Evolutionary conservation across 2,329 filamentous ascomycete species (phyloP).

Genomic region (Hymenoscyphus linearis): DNA sequence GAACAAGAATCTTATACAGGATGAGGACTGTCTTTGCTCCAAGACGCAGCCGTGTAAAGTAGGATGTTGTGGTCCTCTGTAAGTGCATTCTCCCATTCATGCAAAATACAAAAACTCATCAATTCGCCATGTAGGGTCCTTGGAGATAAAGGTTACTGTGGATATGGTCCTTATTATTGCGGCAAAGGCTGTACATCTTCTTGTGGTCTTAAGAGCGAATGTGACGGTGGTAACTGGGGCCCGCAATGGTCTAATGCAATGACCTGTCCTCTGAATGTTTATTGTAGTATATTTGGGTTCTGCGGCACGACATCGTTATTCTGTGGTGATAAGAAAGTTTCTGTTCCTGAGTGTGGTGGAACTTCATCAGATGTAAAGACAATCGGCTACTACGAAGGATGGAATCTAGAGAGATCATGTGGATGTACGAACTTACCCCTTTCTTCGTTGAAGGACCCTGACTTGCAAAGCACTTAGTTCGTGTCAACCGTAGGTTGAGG

Average conservation of each 20-base stretch:
- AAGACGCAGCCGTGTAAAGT: neutral
- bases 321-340: neutral
- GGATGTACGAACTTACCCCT: conserved; percentile 19
- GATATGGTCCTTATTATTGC: neutral
- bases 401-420: conserved; percentile 15
- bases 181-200: neutral
- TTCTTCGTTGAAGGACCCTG: too few species aligned
- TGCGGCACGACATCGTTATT: neutral
- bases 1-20: too few species aligned
- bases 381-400: conserved; percentile 35
- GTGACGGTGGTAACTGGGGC: neutral
- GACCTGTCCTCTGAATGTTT: neutral
- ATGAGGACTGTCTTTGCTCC: neutral
- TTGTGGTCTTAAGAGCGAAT: neutral
- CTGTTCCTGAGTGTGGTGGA: conserved; percentile 7
- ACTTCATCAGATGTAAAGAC: conserved; percentile 1
- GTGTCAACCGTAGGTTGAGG: too few species aligned
- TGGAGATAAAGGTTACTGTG: neutral
- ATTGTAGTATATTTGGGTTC: neutral
- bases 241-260: neutral
- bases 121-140: neutral
- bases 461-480: too few species aligned
- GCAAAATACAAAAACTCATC: neutral
- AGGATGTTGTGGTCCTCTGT: neutral
- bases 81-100: neutral